phyloP scores from a whole-genome alignment of 164 flowering plant species.

The Vitis rupestris region DNA sequence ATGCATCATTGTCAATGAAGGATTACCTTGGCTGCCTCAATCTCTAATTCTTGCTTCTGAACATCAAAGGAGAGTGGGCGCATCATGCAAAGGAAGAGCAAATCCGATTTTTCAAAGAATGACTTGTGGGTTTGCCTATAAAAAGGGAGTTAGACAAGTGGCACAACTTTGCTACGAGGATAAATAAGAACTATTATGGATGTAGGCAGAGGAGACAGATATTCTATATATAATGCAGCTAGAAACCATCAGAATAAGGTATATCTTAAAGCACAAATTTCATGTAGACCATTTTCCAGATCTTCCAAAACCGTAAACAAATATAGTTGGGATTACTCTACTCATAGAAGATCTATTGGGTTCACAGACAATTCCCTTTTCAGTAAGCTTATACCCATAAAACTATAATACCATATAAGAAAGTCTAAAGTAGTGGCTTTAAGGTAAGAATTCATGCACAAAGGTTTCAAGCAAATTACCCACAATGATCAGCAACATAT shows the following conservation, averaged over 20 bases:
- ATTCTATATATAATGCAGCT: neutral
- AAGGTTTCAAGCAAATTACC: neutral
- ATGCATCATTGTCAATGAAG: neutral
- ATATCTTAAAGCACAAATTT: neutral
- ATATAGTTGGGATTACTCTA: neutral
- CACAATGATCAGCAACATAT: neutral
- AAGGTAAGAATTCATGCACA: neutral
- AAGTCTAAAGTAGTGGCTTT: neutral
- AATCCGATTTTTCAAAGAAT: constrained; percentile 30
- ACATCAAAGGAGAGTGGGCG: constrained; percentile 25
- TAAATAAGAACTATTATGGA: neutral
- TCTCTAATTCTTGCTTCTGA: constrained; percentile 24
- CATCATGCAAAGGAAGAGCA: constrained; percentile 28
- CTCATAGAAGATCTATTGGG: neutral
- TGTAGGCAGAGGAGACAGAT: neutral
- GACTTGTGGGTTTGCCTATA: constrained; percentile 26
- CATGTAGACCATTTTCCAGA: neutral
- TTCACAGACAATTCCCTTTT: neutral
- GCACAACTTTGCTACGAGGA: neutral
- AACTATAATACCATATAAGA: neutral
- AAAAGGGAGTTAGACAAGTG: neutral
- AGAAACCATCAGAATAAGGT: neutral
- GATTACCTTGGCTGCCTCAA: constrained; percentile 33
- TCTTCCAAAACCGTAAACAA: neutral
- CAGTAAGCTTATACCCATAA: neutral